Evolutionary conservation across 192 early-diverging fungal species (phyloP), one percentile per base, ranked within the genome.

Genomic region (Podila clonocystis): DNA sequence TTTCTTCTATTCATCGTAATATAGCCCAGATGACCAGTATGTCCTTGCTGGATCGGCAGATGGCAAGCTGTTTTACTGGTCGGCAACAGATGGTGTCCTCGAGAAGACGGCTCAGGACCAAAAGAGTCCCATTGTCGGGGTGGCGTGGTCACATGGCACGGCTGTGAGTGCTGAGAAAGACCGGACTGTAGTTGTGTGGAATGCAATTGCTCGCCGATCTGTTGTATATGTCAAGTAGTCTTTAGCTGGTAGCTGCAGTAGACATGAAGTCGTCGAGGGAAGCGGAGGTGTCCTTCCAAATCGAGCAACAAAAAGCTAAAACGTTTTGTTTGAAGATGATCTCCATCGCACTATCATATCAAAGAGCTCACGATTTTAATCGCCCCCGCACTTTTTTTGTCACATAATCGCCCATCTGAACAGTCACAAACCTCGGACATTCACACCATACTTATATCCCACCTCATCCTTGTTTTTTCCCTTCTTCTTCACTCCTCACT

Each of bases 61-160:
- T 82, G 97, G 96, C 19, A 83, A 82, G 19, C 72, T 98, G 19
- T 95, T 87, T 82, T 83, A 96, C 58, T 97, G 96, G 96, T 90
- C 95, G 67, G 84, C 80, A 5, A 65, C 58, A 24, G 92, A 84
- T 63, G 90, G 91, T 26, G 88, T 88, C 62, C 73, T 96, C 15
- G 89, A 94, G 75, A 88, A 84, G 65, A 83, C 87, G 22, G 62
- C 90, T 58, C 89, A 91, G 68, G 92, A 92, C 28, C 94, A 95
- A 79, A 89, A 80, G 86, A 92, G 91, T 48, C 74, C 86, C 17
- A 87, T 95, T 64, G 93, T 93, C 65, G 94, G 90, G 58, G 89
- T 91, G 1, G 82, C 90, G 28, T 93, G 92, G 92, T 84, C 79
- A 75, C 89, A 11, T 78, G 76, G 76, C 65, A 82, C 88, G 31